These are phyloP conservation scores for Teratosphaeria nubilosa DNA, from an alignment of 2,329 filamentous ascomycete species.

Conservation along the genomic window DNA sequence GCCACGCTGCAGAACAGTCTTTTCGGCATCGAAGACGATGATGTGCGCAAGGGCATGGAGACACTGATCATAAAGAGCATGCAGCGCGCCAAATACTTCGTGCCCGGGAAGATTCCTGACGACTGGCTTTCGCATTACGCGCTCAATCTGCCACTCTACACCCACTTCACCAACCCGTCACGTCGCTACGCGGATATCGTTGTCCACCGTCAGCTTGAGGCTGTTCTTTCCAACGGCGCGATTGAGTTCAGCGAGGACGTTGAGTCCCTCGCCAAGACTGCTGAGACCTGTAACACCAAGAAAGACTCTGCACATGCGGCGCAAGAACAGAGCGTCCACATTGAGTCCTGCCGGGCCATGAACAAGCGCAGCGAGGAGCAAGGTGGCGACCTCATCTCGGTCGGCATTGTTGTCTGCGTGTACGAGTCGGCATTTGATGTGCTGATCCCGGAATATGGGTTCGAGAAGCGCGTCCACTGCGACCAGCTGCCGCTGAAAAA, in stretches of 20 bases:
- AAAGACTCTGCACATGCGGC: slow-evolving; percentile 96
- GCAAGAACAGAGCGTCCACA: slow-evolving; percentile 97
- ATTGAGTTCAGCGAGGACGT: slow-evolving; percentile 82
- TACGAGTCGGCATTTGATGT: slow-evolving; percentile 99
- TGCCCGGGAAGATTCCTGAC: slow-evolving; percentile 67
- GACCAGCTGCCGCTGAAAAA: slow-evolving; percentile 97
- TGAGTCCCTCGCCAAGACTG: slow-evolving; percentile 80
- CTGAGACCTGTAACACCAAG: slow-evolving; percentile 95
- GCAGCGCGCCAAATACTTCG: slow-evolving; percentile 91
- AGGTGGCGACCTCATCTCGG: slow-evolving; percentile 84
- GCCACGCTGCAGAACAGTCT: slow-evolving; percentile 87
- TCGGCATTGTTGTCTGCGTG: slow-evolving; percentile 91
- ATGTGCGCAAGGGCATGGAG: slow-evolving; percentile 95
- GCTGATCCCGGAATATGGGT: slow-evolving; percentile 93
- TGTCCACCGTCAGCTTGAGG: slow-evolving; percentile 88
- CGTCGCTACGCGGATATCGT: slow-evolving; percentile 91
- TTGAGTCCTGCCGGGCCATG: slow-evolving; percentile 93
- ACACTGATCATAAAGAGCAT: slow-evolving; percentile 90
- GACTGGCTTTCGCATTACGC: slow-evolving; percentile 81
- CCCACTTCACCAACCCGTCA: slow-evolving; percentile 92
- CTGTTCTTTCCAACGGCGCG: slow-evolving; percentile 68
- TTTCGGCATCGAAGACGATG: slow-evolving; percentile 81
- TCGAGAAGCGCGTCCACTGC: slow-evolving; percentile 98
- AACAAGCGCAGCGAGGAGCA: slow-evolving; percentile 79
- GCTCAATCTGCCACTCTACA: slow-evolving; percentile 86